Evolutionary conservation across 768 basidiomycete species (phyloP), one percentile per base, ranked within the genome.

Genomic region (Leccinum subgranulosum): DNA sequence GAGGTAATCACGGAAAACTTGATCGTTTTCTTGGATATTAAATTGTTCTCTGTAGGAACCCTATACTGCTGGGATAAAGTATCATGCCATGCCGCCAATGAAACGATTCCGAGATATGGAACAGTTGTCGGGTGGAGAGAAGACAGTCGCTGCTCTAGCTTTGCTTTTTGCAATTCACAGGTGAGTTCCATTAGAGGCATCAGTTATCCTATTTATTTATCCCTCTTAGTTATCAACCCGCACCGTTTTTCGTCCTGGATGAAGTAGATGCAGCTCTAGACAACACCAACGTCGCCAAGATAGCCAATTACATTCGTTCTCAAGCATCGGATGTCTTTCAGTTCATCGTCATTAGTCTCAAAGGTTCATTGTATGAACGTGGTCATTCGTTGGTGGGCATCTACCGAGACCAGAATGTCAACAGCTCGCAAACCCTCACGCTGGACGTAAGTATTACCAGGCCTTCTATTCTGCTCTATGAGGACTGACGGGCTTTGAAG

Each of bases 31-130:
- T 29, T 9, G 9, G 8, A 11, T 39, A 43, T 59, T 60, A 14
- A 66, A 39, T 17, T 12, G 47, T 48, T 14, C 43, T 56, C 29
- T 28, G 52, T 60, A 90, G 90, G 90, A 92, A 74, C 92, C 92
- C 1, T 94, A 94, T 62, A 79, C 77, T 21, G 86, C 84, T 36
- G 93, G 97, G 54, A 92, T 99, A 77, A 98, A 97, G 73, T 98
- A 98, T 70, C 96, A 98, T 68, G 95, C 96, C 1, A 99, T 98
- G 97, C 97, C 97, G 0, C 97, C 97, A 1, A 96, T 98, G 88
- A 99, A 99, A 72, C 90, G 94, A 2, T 98, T 98, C 81, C 83
- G 95, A 60, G 97, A 98, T 69, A 98, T 98, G 95, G 95, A 98
- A 58, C 96, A 98, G 71, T 78, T 98, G 14, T 98, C 95, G 0